Percentiles rank a stretch among this genome's conserved stretches.
Evolutionary conservation across 2,329 filamentous ascomycete species (phyloP).

Genomic region (Boeremia exigua): DNA sequence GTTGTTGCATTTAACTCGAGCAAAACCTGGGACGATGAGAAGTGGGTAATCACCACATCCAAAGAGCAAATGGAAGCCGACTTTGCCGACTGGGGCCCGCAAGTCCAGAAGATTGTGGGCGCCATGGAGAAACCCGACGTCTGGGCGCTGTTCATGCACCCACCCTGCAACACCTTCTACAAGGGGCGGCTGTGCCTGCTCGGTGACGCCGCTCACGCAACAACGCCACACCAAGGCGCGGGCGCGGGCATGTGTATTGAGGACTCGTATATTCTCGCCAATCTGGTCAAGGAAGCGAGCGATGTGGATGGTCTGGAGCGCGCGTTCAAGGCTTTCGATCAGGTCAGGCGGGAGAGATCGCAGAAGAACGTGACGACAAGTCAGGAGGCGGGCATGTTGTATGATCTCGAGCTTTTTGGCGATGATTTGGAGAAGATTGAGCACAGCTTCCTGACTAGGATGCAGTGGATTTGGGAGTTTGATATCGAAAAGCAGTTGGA

Average conservation of each 20-base stretch:
- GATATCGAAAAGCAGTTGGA: constrained; percentile 46
- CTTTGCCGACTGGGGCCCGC: constrained; percentile 37
- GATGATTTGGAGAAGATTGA: constrained; percentile 50
- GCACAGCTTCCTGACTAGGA: constrained; percentile 37
- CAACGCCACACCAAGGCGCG: constrained; percentile 61
- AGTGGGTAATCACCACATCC: constrained; percentile 43
- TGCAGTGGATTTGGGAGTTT: constrained; percentile 52
- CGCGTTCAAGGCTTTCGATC: constrained; percentile 39
- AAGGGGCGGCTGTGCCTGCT: constrained; percentile 56
- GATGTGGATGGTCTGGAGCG: constrained; percentile 41
- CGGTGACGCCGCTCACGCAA: constrained; percentile 65
- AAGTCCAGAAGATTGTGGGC: constrained; percentile 38
- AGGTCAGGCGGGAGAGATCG: constrained; percentile 35
- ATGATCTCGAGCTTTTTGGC: constrained; percentile 48
- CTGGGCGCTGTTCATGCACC: constrained; percentile 64
- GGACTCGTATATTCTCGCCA: constrained; percentile 52
- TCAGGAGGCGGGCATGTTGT: constrained; percentile 44
- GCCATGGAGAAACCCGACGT: constrained; percentile 59
- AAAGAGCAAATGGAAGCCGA: constrained; percentile 43
- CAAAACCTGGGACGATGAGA: constrained; percentile 40
- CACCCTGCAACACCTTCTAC: constrained; percentile 55
- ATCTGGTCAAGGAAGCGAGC: constrained; percentile 37
- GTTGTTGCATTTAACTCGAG: constrained; percentile 46
- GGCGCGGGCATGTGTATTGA: constrained; percentile 65
- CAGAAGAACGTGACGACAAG: constrained; percentile 40